A percentile compares a stretch with the other conserved stretches of the same genome.
phyloP scores from a whole-genome alignment of 192 early-diverging fungal genomes.

The Spizellomyces sp. region DNA sequence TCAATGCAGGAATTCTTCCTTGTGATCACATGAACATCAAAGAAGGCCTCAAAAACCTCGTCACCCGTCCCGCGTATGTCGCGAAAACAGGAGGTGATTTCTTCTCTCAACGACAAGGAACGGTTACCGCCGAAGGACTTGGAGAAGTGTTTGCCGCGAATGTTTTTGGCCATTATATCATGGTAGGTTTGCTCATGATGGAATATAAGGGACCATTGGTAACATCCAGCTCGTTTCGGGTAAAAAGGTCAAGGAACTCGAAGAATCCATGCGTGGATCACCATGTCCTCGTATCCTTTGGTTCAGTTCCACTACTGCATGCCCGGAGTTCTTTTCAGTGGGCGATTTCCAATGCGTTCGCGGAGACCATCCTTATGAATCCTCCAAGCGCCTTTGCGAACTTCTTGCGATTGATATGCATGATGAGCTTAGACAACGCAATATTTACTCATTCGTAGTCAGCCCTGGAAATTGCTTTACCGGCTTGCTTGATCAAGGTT shows the following conservation, averaged over 20 bases:
- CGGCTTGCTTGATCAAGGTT: constrained; percentile 30
- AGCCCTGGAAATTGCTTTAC: constrained; percentile 49
- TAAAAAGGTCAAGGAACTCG: constrained; percentile 32
- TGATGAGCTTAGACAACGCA: constrained; percentile 17
- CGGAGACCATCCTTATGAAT: constrained; percentile 52
- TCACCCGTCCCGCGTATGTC: constrained; percentile 43
- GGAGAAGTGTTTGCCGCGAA: constrained; percentile 57
- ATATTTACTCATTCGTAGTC: constrained; percentile 36
- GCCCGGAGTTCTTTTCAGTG: constrained; percentile 34
- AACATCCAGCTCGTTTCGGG: background rate
- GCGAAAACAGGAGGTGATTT: constrained; percentile 48
- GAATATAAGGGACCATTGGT: background rate
- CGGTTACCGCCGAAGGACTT: constrained; percentile 39
- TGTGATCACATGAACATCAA: constrained; percentile 29
- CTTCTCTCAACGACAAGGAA: constrained; percentile 43
- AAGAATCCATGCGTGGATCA: background rate
- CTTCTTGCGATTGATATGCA: constrained; percentile 37
- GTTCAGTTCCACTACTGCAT: constrained; percentile 48
- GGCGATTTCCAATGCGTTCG: constrained; percentile 47
- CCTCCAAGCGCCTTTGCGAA: constrained; percentile 51
- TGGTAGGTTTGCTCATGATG: constrained; percentile 28
- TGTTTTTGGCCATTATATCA: constrained; percentile 54
- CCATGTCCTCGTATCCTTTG: constrained; percentile 40
- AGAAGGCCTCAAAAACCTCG: constrained; percentile 18
- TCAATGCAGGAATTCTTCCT: constrained; percentile 56